Evolutionary conservation across 257 asterid genomes (phyloP).

Genomic region (Prunella vulgaris): DNA sequence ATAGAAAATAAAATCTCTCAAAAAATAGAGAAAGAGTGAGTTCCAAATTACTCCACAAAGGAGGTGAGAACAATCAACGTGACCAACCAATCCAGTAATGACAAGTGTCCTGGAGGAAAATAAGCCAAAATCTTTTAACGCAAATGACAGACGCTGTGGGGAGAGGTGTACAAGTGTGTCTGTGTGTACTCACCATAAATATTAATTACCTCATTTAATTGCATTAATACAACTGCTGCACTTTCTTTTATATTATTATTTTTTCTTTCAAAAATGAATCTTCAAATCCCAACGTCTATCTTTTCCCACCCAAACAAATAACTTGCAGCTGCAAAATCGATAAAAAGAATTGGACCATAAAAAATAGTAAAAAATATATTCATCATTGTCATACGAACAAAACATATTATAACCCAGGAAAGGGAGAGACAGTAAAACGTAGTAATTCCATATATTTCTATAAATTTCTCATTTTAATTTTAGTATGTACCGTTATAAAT

Average conservation of each 20-base stretch:
- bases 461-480: too few relatives aligned
- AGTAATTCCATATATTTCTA: too few relatives aligned
- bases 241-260: background rate
- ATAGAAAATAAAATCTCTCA: background rate
- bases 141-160: constrained; percentile 24
- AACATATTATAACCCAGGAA: background rate
- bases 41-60: background rate
- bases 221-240: constrained; percentile 43
- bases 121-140: background rate
- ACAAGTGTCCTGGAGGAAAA: constrained; percentile 2
- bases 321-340: constrained; percentile 9
- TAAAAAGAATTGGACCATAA: constrained; percentile 28
- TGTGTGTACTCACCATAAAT: constrained; percentile 15
- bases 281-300: constrained; percentile 52
- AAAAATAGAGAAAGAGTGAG: background rate
- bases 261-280: background rate
- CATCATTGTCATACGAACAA: background rate
- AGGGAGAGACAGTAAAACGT: background rate
- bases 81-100: background rate
- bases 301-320: constrained; percentile 31
- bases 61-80: constrained; percentile 24
- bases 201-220: constrained; percentile 33
- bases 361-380: background rate
- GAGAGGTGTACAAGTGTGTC: constrained; percentile 13
- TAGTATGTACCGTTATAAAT: too few relatives aligned